Base-by-base conservation (phyloP, 2,329 filamentous ascomycete genomes). In the Nemania diffusa region DNA sequence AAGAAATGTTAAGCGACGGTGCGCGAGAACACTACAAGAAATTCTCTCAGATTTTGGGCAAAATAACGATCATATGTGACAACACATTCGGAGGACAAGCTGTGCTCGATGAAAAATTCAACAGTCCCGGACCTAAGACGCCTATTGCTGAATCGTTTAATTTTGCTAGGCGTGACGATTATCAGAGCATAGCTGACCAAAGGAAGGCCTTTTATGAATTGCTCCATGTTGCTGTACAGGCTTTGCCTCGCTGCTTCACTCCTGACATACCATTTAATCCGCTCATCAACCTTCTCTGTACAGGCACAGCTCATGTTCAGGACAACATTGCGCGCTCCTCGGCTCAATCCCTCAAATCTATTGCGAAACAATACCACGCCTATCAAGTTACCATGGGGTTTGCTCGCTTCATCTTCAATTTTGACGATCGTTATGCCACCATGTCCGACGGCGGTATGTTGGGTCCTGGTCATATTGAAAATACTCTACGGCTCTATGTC, bases 371-470 rank as follows among this genome's bases (percentile, higher is more conserved):
- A 75, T 92, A 91, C 7, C 92, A 97, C 79, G 94, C 96, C 0
- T 94, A 99, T 73, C 92, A 96, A 78, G 96, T 99, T 2, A 97
- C 94, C 0, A 97, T 97, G 80, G 95, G 96, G 0, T 99, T 99
- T 80, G 93, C 96, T 42, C 87, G 94, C 27, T 99, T 98, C 80
- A 99, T 99, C 60, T 99, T 99, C 82, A 97, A 96, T 73, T 99
- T 98, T 78, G 97, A 99, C 78, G 94, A 97, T 72, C 90, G 94
- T 26, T 99, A 99, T 78, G 93, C 95, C 0, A 98, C 96, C 34
- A 97, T 98, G 90, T 97, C 94, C 9, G 96, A 99, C 75, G 96
- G 97, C 34, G 96, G 96, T 2, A 96, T 99, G 90, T 88, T 99
- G 26, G 96, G 95, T 0, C 90, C 93, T 37, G 92, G 91, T 4